Base-by-base conservation (phyloP, 805 yeast genomes). In the Wickerhamiella australiensis region DNA sequence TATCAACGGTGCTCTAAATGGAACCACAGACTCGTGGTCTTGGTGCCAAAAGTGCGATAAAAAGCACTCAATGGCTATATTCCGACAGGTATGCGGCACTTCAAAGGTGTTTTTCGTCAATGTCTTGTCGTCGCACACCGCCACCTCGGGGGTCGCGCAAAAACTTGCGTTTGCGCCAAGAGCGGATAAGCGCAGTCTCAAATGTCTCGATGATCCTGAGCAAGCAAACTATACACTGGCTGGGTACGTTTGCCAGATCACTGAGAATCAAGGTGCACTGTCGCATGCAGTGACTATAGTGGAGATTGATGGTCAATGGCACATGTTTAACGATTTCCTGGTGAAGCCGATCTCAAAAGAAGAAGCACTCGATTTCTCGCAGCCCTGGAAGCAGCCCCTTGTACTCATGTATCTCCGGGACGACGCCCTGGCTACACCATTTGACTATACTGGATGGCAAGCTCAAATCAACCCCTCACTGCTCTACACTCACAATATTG, bases 281-380 rank as follows among this genome's bases (percentile, higher is more conserved):
- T 55, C 54, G 9, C 73, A 69, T 44, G 55, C 63, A 38, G 70
- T 69, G 17, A 57, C 71, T 3, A 53, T 66, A 4, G 54, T 67
- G 20, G 55, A 60, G 8, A 55, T 63, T 29, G 56, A 52, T 8
- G 57, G 54, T 15, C 50, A 62, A 26, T 92, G 98, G 98, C 78
- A 73, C 59, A 63, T 92, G 60, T 86, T 92, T 63, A 92, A 92
- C 61, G 97, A 92, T 64, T 92, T 90, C 65, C 68, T 92, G 55
- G 97, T 88, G 13, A 75, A 78, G 57, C 80, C 78, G 21, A 72
- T 92, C 0, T 72, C 80, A 1, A 85, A 81, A 56, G 74, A 73
- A 12, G 96, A 92, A 57, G 96, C 84, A 0, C 70, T 87, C 44
- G 77, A 86, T 60, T 65, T 86, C 44, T 67, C 78, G 1, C 71